Conservation (phyloP, 1,139 yeast genomes). For the Yamadazyma dendronema region DNA sequence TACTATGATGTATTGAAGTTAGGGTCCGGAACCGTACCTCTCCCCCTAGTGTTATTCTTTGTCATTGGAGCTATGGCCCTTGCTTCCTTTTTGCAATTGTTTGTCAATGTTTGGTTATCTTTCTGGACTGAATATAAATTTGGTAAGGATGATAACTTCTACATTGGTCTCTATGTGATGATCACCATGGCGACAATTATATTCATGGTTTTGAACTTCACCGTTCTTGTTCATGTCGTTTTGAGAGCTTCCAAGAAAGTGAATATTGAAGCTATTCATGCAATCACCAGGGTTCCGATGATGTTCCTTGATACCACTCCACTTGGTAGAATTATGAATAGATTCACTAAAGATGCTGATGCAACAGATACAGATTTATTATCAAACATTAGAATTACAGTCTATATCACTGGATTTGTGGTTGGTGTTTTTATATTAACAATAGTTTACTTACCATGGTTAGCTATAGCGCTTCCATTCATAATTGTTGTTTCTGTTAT, state of each 20-base stretch:
- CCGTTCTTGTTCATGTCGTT: constrained; percentile 48
- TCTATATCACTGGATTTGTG: constrained; percentile 47
- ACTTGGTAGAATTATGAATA: constrained; percentile 55
- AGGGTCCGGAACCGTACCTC: constrained; percentile 53
- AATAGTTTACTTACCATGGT: constrained; percentile 69
- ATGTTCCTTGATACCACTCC: constrained; percentile 59
- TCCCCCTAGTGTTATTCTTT: constrained; percentile 2
- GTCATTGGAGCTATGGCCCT: constrained; percentile 1
- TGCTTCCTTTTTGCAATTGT: constrained; percentile 26
- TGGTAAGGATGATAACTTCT: constrained; percentile 47
- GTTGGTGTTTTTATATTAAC: constrained; percentile 65
- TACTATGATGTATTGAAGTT: constrained; percentile 46
- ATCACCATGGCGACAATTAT: constrained; percentile 53
- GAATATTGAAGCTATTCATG: constrained; percentile 51
- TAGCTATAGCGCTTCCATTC: constrained; percentile 44
- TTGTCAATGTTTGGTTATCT: constrained; percentile 78
- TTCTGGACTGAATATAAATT: constrained; percentile 74
- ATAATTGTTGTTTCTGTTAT: constrained; percentile 20
- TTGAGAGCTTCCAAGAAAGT: constrained; percentile 47
- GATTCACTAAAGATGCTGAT: constrained; percentile 80
- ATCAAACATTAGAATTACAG: constrained; percentile 50
- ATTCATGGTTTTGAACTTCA: constrained; percentile 36
- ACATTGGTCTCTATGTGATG: constrained; percentile 70
- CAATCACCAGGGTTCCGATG: constrained; percentile 66
- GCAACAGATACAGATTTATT: constrained; percentile 73